Evolutionary conservation across 306 rosid species (phyloP), one percentile per base, ranked within the genome.

Genomic region (Quercus agrifolia): DNA sequence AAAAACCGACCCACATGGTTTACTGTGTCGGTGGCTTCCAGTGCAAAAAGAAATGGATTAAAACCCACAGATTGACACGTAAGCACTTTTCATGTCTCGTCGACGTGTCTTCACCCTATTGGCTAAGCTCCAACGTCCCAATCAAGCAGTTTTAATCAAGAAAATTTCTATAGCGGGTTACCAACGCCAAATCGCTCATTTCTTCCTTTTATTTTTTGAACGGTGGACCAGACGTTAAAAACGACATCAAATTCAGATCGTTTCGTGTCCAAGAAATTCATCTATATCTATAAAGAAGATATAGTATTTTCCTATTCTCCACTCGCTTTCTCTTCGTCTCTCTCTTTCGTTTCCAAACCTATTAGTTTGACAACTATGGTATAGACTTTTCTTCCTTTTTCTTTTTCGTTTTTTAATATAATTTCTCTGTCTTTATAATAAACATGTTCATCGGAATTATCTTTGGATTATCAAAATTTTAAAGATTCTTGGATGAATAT

Each of bases 241-340:
- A 85, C 89, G 84, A 85, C 81, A 64, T 28, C 57, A 69, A 49
- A 78, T 2, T 56, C 35, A 52, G 51, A 71, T 80, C 80, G 85
- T 86, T 83, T 49, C 54, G 54, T 2, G 54, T 86, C 46, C 15
- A 33, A 35, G 11, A 57, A 70, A 17, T 46, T 31, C 1, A 49
- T 20, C 11, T 44, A 33, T 10, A 46, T 3, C 1, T 18, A 1
- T 8, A 41, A 1, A 35, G 2, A 35, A 35, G 9, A 35, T 17
- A 20, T 18, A 6, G 23, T 27, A 49, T 73, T 54, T 79, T 5
- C 41, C 63, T 71, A 20, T 13, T 35, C 10, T 27, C 18, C 15
- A 3, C 51, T 1, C 8, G 0, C 17, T 5, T 49, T 8, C 15
- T 35, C 52, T 38, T 23, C n/a, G 23, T 31, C 3, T 68, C 51